Evolutionary conservation across 768 basidiomycete species (phyloP), one percentile per base, ranked within the genome.

Genomic region (Lactarius deliciosus): DNA sequence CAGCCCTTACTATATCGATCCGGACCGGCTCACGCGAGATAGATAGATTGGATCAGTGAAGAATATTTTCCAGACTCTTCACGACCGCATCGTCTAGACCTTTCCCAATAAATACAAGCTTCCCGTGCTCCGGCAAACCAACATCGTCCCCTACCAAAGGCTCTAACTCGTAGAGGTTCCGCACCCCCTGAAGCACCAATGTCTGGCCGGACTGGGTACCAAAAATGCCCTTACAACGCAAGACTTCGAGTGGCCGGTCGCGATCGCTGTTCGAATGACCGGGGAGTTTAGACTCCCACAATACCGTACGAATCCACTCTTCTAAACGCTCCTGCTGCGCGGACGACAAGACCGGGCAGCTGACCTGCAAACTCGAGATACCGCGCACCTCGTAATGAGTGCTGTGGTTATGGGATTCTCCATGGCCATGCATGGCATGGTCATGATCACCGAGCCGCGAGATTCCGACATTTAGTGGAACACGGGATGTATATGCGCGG

Each of bases 221-320:
- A 69, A 96, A 87, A 22, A 94, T 80, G 9, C 96, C 96, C 75
- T 99, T 98, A 72, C 93, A 92, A 18, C 97, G 86, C 22, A 99
- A 78, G 5, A 97, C 82, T 62, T 87, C 84, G 47, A 93, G 71
- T 2, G 61, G 1, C 20, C 8, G 28, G 25, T 69, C 40, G 7
- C 43, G 45, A 11, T 63, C 25, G 50, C 41, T 68, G 13, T 64
- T 72, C 2, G 43, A 69, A 60, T 58, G 68, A 65, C 7, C 73
- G 77, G 84, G 83, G 9, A 90, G 76, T 2, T 74, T 76, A 53
- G 82, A 82, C 66, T 94, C 91, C 96, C 96, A 99, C 5, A 98
- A 81, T 0, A 95, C 79, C 1, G 76, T 76, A 25, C 91, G 88
- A 59, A 98, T 85, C 88, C 94, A 94, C 64, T 81, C 82, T 72